These are phyloP conservation scores for Cryptosporidium sp. DNA, from an alignment of 169 alveolate species.

Conservation along the genomic window DNA sequence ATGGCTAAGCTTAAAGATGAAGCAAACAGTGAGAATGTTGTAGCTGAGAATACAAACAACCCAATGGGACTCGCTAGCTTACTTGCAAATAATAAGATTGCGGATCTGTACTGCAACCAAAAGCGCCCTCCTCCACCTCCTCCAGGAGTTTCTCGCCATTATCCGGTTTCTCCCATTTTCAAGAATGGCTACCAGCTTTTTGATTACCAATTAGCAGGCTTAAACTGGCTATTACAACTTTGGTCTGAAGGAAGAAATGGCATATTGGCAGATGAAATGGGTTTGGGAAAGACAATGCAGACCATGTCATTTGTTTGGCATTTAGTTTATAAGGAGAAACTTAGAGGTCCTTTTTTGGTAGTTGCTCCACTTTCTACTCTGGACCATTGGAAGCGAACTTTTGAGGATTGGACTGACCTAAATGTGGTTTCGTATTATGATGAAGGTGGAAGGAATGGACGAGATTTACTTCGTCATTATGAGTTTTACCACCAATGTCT, in stretches of 20 bases:
- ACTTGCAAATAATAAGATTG: slow-evolving; percentile 44
- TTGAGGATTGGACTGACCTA: slow-evolving; percentile 91
- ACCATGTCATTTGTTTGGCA: slow-evolving; percentile 88
- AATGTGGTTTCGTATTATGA: slow-evolving; percentile 89
- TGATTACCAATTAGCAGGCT: slow-evolving; percentile 80
- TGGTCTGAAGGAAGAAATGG: slow-evolving; percentile 89
- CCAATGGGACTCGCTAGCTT: slow-evolving; percentile 62
- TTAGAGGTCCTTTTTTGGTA: slow-evolving; percentile 89
- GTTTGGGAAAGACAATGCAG: slow-evolving; percentile 75
- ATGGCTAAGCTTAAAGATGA: neutral
- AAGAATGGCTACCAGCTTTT: slow-evolving; percentile 72
- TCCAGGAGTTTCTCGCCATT: slow-evolving; percentile 66
- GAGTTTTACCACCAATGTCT: slow-evolving; percentile 84
- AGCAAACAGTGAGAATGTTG: slow-evolving; percentile 6
- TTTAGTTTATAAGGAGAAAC: slow-evolving; percentile 81
- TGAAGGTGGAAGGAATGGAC: slow-evolving; percentile 88
- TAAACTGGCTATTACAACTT: slow-evolving; percentile 87
- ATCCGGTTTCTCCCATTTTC: slow-evolving; percentile 68
- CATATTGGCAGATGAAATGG: slow-evolving; percentile 94
- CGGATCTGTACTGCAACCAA: slow-evolving; percentile 63
- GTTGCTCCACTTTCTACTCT: slow-evolving; percentile 92
- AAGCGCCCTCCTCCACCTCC: slow-evolving; percentile 76
- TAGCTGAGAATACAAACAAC: slow-evolving; percentile 1
- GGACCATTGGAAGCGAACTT: slow-evolving; percentile 92
- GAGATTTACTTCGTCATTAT: slow-evolving; percentile 83